Evolutionary conservation across 257 asterid species (phyloP).

Genomic region (Lycium ferocissimum): DNA sequence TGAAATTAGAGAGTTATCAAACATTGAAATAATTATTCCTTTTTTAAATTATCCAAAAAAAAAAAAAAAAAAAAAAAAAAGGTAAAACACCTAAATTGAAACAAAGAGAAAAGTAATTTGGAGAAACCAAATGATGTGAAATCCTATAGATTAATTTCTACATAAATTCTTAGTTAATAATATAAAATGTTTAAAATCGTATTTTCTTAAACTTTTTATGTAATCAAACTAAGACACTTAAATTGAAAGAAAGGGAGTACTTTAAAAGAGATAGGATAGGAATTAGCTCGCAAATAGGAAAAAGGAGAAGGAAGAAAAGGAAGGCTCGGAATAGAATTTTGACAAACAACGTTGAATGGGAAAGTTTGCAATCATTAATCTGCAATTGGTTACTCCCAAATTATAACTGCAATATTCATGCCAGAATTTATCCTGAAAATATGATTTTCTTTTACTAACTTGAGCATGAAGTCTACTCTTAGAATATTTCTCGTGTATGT

Average conservation of each 20-base stretch:
- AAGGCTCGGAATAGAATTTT: not conserved
- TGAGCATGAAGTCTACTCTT: not conserved
- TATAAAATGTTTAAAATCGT: too few relatives aligned
- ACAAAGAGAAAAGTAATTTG: too few relatives aligned
- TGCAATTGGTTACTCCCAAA: not conserved
- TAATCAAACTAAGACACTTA: too few relatives aligned
- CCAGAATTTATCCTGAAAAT: not conserved
- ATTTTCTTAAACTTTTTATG: too few relatives aligned
- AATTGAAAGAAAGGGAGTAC: not conserved
- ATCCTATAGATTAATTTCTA: too few relatives aligned
- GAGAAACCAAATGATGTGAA: too few relatives aligned
- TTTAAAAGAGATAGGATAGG: not conserved
- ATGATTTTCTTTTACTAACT: not conserved
- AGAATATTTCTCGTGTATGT: not conserved
- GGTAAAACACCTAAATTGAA: too few relatives aligned
- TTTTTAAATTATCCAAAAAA: too few relatives aligned
- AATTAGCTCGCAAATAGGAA: not conserved
- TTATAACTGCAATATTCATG: not conserved
- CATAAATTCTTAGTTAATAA: too few relatives aligned
- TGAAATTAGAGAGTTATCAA: too few relatives aligned
- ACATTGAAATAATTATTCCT: too few relatives aligned
- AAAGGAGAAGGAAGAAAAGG: not conserved
- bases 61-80: too few relatives aligned
- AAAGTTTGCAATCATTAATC: not conserved
- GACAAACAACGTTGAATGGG: constrained; percentile 7